Base-by-base conservation (phyloP, 768 basidiomycete genomes). In the Hygrocybe punicea region DNA sequence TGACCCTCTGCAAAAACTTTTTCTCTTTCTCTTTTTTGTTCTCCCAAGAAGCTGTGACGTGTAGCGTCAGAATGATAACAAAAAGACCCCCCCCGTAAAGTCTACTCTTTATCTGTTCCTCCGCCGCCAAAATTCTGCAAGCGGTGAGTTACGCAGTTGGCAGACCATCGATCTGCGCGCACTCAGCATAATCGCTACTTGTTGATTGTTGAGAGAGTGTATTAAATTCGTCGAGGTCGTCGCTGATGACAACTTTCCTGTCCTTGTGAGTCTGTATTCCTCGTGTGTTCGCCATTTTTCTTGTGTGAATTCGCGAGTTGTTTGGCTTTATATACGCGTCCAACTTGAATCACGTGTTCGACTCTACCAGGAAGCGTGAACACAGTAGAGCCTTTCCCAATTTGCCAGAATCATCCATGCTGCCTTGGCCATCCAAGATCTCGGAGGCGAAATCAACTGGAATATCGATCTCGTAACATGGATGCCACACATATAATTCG, bases 401-500 rank as follows among this genome's bases (percentile, higher is more conserved):
- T 68, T 64, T 13, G 66, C 68, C 11, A 63, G 64, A 25, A 58
- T 61, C 2, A 10, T 25, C 21, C 6, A 4, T n/a, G 29, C 6
- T 4, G 25, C 13, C 13, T 44, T 21, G 25, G 55, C 16, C 13
- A 56, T 39, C 25, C 47, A 16, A 17, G 23, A 14, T 17, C n/a
- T n/a, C n/a, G n/a, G n/a, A n/a, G n/a, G n/a, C n/a, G 63, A 62
- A 47, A 4, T 62, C 59, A 6, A 62, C 57, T 1, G 58, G 54
- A 10, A 76, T 39, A 2, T 67, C 61, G 39, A 78, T 62, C 48
- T 75, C 75, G 3, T 78, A 73, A 81, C 81, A 84, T 4, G 84
- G 83, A 36, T 71, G 63, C 79, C 82, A 84, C 6, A 78, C 69
- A 44, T 71, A 68, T 11, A 83, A 67, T 2, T 77, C 76, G 7